phyloP scores from a whole-genome alignment of 2,329 filamentous ascomycete species.

The Fusarium newnesense region DNA sequence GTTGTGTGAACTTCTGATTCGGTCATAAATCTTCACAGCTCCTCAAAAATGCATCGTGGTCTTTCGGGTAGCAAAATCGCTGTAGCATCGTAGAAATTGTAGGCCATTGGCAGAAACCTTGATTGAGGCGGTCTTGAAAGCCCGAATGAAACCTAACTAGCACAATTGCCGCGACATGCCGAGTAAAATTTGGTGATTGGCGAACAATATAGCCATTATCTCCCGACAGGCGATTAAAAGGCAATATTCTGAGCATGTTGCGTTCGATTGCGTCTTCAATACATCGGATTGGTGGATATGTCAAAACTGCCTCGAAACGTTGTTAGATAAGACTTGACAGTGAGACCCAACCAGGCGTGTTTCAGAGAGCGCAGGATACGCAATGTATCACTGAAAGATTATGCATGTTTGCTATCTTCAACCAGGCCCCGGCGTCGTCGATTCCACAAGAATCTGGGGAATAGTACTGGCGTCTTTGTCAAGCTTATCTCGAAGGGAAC shows the following conservation, averaged over 20 bases:
- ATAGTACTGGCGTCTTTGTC: conserved; percentile 12
- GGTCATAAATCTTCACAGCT: not conserved
- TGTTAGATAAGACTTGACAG: conserved; percentile 5
- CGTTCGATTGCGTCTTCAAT: conserved; percentile 26
- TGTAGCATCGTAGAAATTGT: conserved; percentile 3
- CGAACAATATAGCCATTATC: conserved; percentile 5
- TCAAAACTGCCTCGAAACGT: conserved; percentile 8
- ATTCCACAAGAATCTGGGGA: conserved; percentile 24
- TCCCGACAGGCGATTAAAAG: conserved; percentile 16
- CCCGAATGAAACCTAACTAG: conserved; percentile 29
- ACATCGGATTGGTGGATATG: conserved; percentile 7
- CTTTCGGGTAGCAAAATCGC: conserved; percentile 1
- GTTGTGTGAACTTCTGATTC: conserved; percentile 25
- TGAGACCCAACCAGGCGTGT: conserved; percentile 4
- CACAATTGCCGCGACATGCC: conserved; percentile 22
- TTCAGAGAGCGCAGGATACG: not conserved
- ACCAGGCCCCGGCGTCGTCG: not conserved
- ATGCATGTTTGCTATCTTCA: conserved; percentile 3
- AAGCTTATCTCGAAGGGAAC: conserved; percentile 19
- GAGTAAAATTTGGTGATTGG: conserved; percentile 25
- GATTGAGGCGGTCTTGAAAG: conserved; percentile 19
- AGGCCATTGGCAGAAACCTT: conserved; percentile 14
- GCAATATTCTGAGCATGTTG: conserved; percentile 21
- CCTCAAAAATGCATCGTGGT: not conserved
- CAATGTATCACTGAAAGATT: not conserved